A percentile compares a stretch with the other conserved stretches of the same genome.
Conservation (phyloP, 768 basidiomycete species). For the Mycena maculata region DNA sequence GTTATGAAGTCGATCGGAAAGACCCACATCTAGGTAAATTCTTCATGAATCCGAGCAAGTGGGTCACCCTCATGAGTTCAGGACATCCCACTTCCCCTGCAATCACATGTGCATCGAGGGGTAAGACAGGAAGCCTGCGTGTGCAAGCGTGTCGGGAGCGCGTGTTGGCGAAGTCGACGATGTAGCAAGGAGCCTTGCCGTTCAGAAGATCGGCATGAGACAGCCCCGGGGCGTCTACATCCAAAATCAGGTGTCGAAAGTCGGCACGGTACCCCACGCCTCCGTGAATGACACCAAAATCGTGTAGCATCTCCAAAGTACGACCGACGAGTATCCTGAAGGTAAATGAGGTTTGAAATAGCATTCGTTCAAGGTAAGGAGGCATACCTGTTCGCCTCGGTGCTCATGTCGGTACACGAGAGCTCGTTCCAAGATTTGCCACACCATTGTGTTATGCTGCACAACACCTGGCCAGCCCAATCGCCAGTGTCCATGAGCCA, state of each 20-base stretch:
- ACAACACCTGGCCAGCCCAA: slow-evolving; percentile 19
- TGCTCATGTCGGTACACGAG: background rate
- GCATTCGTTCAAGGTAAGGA: background rate
- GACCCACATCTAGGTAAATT: background rate
- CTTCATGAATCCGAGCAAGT: background rate
- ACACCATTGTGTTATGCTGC: slow-evolving; percentile 19
- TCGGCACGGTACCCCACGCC: background rate
- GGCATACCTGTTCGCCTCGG: slow-evolving; percentile 16
- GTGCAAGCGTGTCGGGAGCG: background rate
- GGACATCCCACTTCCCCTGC: background rate
- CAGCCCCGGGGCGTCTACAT: background rate
- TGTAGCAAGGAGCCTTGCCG: slow-evolving; percentile 12
- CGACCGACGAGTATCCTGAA: slow-evolving; percentile 16
- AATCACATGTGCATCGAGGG: background rate
- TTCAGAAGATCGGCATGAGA: background rate
- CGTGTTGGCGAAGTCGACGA: slow-evolving; percentile 12
- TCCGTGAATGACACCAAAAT: slow-evolving; percentile 1
- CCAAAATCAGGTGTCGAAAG: slow-evolving; percentile 9
- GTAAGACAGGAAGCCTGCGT: slow-evolving; percentile 12
- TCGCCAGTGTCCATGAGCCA: slow-evolving; percentile 19
- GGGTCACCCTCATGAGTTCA: background rate
- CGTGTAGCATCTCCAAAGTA: slow-evolving; percentile 19
- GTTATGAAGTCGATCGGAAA: background rate
- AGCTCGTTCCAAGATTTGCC: slow-evolving; percentile 20
- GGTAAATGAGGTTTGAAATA: background rate